Conservation (phyloP, 495 filamentous ascomycete species). For the Articulospora tetracladia region DNA sequence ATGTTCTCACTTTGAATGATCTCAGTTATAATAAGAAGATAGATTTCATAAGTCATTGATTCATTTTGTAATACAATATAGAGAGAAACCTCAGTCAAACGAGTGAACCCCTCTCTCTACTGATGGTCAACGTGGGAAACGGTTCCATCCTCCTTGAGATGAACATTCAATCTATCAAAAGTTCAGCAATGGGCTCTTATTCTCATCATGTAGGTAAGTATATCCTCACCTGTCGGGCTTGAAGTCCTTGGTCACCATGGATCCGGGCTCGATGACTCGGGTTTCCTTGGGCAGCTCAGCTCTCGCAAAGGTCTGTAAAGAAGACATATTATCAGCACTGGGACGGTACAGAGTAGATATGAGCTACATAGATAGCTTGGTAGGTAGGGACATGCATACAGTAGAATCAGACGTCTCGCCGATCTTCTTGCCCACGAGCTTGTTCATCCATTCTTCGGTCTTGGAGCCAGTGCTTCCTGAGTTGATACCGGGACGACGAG, state of each 20-base stretch:
- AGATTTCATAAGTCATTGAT: not conserved
- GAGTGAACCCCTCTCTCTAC: slow-evolving; percentile 26
- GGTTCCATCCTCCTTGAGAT: slow-evolving; percentile 66
- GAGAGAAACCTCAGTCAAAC: not conserved
- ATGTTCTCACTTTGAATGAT: too few relatives aligned
- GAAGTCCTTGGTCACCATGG: slow-evolving; percentile 59
- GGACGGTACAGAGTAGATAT: too few relatives aligned
- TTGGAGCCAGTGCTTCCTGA: slow-evolving; percentile 37
- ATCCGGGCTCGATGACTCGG: slow-evolving; percentile 62
- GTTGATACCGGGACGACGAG: slow-evolving; percentile 75
- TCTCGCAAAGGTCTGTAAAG: slow-evolving; percentile 65
- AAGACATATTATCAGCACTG: not conserved
- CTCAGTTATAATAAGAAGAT: not conserved
- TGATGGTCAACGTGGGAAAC: slow-evolving; percentile 66
- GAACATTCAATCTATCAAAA: slow-evolving; percentile 60
- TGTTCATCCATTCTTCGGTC: slow-evolving; percentile 65
- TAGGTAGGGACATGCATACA: slow-evolving; percentile 31
- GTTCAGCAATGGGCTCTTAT: not conserved
- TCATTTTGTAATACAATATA: not conserved
- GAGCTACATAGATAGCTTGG: not conserved
- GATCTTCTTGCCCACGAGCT: slow-evolving; percentile 74
- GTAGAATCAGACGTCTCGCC: slow-evolving; percentile 44
- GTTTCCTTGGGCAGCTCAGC: slow-evolving; percentile 64
- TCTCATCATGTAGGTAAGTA: not conserved
- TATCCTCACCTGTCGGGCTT: slow-evolving; percentile 50